phyloP scores from a whole-genome alignment of 495 filamentous ascomycete genomes.

The Beverwykella pulmonaria region DNA sequence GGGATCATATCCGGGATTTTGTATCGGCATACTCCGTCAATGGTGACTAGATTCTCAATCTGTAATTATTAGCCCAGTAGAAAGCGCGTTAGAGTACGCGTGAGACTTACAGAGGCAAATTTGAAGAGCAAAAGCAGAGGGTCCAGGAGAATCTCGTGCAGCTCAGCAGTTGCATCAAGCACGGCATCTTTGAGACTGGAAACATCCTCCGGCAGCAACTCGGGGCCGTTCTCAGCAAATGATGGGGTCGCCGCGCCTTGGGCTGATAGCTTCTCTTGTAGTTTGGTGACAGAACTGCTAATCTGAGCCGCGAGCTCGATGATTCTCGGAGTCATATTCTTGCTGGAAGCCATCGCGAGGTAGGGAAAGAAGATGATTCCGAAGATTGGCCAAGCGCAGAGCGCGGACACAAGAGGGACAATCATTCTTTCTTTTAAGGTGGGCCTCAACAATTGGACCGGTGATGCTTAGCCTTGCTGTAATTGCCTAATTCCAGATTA shows the following conservation, averaged over 20 bases:
- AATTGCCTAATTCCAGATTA: not conserved
- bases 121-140: constrained; percentile 16
- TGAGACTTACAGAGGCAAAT: constrained; percentile 10
- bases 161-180: constrained; percentile 17
- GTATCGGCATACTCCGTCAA: constrained; percentile 14
- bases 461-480: not conserved
- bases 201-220: constrained; percentile 7
- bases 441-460: not conserved
- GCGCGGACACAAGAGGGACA: not conserved
- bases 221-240: constrained; percentile 6
- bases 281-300: constrained; percentile 16
- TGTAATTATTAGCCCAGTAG: constrained; percentile 2
- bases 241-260: constrained; percentile 15
- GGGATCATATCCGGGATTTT: constrained; percentile 14
- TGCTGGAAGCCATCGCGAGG: constrained; percentile 3
- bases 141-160: constrained; percentile 16
- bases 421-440: not conserved
- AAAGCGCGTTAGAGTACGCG: not conserved
- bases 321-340: constrained; percentile 15
- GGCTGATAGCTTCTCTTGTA: constrained; percentile 14
- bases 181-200: constrained; percentile 8
- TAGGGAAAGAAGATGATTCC: not conserved
- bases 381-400: constrained; percentile 1
- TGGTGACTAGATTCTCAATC: constrained; percentile 18
- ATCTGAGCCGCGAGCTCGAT: constrained; percentile 16